These are phyloP conservation scores for Mercurialis annua DNA, from an alignment of 345 rosid genomes.

Conservation along the genomic window DNA sequence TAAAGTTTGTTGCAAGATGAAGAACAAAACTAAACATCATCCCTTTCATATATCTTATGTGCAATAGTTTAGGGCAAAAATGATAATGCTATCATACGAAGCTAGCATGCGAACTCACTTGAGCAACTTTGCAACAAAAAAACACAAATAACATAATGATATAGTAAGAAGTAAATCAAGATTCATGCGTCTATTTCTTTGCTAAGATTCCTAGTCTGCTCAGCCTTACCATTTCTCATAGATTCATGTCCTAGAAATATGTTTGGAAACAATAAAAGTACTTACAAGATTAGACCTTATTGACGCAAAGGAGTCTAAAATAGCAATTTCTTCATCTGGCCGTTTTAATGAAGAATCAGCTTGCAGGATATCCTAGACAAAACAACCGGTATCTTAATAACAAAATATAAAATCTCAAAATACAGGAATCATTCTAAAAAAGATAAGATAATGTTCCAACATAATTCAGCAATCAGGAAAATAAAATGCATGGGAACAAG, in stretches of 20 bases:
- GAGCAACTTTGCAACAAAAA: not conserved
- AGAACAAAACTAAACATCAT: not conserved
- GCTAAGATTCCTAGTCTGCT: not conserved
- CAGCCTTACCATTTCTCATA: not conserved
- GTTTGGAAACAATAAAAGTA: slow-evolving; percentile 9
- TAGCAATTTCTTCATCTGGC: slow-evolving; percentile 64
- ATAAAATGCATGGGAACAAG: not conserved
- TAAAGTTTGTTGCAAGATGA: not conserved
- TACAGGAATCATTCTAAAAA: not conserved
- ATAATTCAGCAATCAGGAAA: not conserved
- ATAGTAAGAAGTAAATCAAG: not conserved
- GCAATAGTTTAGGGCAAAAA: not conserved
- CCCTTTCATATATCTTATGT: not conserved
- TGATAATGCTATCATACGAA: not conserved
- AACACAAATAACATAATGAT: not conserved
- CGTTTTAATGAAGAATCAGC: slow-evolving; percentile 65
- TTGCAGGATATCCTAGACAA: slow-evolving; percentile 57
- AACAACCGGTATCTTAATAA: slow-evolving; percentile 15
- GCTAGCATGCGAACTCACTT: not conserved
- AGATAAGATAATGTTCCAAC: not conserved
- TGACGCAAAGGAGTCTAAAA: slow-evolving; percentile 61
- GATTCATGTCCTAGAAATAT: not conserved
- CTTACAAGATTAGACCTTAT: slow-evolving; percentile 80
- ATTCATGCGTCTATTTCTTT: not conserved
- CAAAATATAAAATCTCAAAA: not conserved